Evolutionary conservation across 495 filamentous ascomycete genomes (phyloP).

Genomic region (Talaromyces ruber): DNA sequence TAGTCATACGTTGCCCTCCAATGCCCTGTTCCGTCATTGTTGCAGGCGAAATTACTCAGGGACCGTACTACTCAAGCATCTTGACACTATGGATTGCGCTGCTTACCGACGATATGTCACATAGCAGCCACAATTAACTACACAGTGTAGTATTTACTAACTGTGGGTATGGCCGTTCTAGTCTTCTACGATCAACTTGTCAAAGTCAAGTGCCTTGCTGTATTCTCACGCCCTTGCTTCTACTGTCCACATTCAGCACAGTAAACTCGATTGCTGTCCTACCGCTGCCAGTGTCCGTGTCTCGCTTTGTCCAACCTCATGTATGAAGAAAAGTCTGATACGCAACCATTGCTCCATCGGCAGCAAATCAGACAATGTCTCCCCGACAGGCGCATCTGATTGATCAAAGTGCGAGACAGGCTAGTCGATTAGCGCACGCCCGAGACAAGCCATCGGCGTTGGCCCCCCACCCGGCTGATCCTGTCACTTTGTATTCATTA

Average conservation of each 20-base stretch:
- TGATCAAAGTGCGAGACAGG: not conserved
- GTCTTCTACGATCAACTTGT: too few species aligned
- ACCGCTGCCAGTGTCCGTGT: not conserved
- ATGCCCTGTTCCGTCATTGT: not conserved
- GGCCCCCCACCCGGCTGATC: not conserved
- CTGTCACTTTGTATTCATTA: not conserved
- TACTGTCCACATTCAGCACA: not conserved
- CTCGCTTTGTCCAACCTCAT: not conserved
- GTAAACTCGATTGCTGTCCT: not conserved
- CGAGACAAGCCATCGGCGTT: slow-evolving; percentile 3
- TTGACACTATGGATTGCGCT: not conserved
- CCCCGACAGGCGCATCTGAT: not conserved
- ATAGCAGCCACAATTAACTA: not conserved
- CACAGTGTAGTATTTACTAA: not conserved
- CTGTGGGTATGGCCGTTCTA: not conserved
- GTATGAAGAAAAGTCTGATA: not conserved
- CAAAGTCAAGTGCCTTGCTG: not conserved
- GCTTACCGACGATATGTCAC: not conserved
- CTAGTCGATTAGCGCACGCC: not conserved
- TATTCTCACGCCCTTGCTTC: not conserved
- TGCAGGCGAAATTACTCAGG: not conserved
- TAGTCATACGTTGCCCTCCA: not conserved
- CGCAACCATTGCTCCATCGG: not conserved
- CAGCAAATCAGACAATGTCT: not conserved
- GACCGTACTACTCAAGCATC: not conserved